Evolutionary conservation across 441 rosid species (phyloP), one percentile per base, ranked within the genome.

Genomic region (Populus hybrid): DNA sequence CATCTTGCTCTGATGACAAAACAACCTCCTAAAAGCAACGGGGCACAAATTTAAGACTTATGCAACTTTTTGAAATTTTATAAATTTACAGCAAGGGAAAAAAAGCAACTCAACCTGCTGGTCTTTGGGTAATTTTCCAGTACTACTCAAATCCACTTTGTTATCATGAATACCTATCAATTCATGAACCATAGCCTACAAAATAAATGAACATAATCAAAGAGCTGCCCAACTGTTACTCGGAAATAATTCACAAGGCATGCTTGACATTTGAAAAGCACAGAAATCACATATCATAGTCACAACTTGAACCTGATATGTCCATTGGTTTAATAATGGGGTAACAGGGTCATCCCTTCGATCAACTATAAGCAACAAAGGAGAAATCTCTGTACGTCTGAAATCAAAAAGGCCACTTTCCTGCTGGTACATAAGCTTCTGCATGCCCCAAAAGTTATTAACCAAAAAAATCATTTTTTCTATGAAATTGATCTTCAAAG

Each of bases 341-440:
- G 99, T 92, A 82, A 91, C 97, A 6, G 94, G 97, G 77, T 94
- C 98, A 81, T 95, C 98, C 80, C 99, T 94, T 87, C 98, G 87
- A 84, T 95, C 99, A 84, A 95, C 68, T 73, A 95, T 83, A 76
- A 91, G 90, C 77, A 95, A 82, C 79, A 93, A 78, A 10, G 99
- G 97, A 80, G 99, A 90, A 77, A 90, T 78, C 84, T 94, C 99
- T 21, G 85, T 90, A 36, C 97, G 89, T 83, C 99, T 91, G 83
- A 95, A 95, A 85, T 94, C 97, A 79, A 92, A 95, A 71, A 94
- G 97, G 71, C 94, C 97, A 71, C 95, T 93, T 86, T 95, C 97
- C 64, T 93, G 95, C 91, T 93, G 97, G 89, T 93, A 92, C 99
- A 95, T 95, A 84, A 93, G 82, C 79, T 94, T 95, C 99, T 95